Base-by-base conservation (phyloP, 768 basidiomycete species). In the Boletus rubropictus region DNA sequence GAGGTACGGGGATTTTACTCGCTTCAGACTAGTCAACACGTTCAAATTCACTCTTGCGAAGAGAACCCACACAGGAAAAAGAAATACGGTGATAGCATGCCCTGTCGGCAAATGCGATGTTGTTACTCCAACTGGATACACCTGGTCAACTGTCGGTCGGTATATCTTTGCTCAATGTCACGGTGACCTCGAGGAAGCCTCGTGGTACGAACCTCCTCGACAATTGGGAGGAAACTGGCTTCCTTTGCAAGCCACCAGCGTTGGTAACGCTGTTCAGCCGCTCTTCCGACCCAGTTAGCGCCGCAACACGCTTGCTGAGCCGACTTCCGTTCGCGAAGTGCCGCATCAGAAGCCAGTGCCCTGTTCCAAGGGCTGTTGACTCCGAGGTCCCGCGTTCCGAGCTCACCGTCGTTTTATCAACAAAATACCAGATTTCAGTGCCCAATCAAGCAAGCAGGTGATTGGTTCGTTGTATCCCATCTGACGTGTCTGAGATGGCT, bases 101-200 rank as follows among this genome's bases (percentile, higher is more conserved):
- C 34, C 38, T 4, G 35, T 47, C 56, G 56, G 56, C 59, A 55
- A 37, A 32, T 21, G 44, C 48, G 39, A 46, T 49, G 24, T 29
- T 45, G n/a, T 29, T 50, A n/a, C 51, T 35, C 47, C 43, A 41
- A 49, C 20, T 22, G 27, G 17, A 39, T 11, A 3, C 44, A 42
- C 46, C 42, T 20, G 40, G 46, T 14, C 29, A 48, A 18, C 39
- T n/a, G 50, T 51, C 51, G 45, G 51, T 15, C 46, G 20, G 28
- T 14, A 24, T 35, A 29, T 50, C 47, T 50, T 45, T 51, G 50
- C 48, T 35, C 7, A 35, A 24, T 10, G 36, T 37, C 45, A 42
- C n/a, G n/a, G n/a, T n/a, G n/a, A n/a, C 59, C 62, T 61, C 59
- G 47, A 49, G 62, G 62, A 32, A 1, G 15, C 59, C 62, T 53